Conservation (phyloP, 208 protist genomes). For the Crithidia brevicula region DNA sequence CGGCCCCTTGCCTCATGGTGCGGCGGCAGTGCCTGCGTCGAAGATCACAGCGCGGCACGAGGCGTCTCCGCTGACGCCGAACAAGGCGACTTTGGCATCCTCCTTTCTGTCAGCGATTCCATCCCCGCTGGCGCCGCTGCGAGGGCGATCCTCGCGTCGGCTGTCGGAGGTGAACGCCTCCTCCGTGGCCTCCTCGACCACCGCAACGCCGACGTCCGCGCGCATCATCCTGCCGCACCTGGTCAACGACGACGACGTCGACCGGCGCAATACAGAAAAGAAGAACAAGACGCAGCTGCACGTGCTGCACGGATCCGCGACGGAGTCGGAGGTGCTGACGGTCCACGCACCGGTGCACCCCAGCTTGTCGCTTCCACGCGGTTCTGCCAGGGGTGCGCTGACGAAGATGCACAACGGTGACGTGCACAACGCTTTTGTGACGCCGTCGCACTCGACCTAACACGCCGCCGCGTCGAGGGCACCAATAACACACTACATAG, state of each 20-base stretch:
- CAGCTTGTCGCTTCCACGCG: not conserved
- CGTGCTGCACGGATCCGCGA: not conserved
- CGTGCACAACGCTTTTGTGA: not conserved
- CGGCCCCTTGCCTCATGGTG: too few species aligned
- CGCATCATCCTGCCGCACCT: not conserved
- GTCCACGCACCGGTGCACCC: conserved; percentile 16
- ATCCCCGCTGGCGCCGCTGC: not conserved
- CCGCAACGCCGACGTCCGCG: not conserved
- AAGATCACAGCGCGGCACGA: too few species aligned
- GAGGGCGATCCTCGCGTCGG: not conserved
- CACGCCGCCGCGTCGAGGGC: too few species aligned
- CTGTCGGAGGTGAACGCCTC: not conserved
- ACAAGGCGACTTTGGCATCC: not conserved
- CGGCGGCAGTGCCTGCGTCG: too few species aligned
- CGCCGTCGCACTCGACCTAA: not conserved
- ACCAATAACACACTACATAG: too few species aligned
- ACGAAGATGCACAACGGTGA: not conserved
- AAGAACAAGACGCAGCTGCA: conserved; percentile 3
- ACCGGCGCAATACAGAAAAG: not conserved
- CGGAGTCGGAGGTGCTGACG: not conserved
- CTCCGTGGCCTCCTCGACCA: not conserved
- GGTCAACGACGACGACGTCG: not conserved
- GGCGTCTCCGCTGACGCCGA: not conserved
- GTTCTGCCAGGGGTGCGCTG: not conserved
- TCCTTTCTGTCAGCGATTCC: not conserved